Evolutionary conservation across 2,329 filamentous ascomycete genomes (phyloP).

Genomic region (Phyllosticta paracitricarpa): DNA sequence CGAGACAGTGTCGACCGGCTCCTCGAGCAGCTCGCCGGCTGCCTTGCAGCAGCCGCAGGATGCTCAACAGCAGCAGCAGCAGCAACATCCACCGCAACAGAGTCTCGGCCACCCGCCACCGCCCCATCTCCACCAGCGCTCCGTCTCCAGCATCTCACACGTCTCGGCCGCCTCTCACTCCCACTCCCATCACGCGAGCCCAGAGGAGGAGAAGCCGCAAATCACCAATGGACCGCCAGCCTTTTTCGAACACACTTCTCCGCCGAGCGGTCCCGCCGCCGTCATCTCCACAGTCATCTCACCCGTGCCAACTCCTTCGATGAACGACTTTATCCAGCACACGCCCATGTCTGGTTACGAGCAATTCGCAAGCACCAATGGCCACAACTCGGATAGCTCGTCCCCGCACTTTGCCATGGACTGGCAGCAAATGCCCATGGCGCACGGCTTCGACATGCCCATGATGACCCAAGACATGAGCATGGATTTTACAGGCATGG

Average conservation of each 20-base stretch:
- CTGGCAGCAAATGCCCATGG: constrained; percentile 38
- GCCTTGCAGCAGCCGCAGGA: constrained; percentile 11
- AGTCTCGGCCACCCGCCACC: not conserved
- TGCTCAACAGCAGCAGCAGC: not conserved
- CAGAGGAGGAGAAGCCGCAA: not conserved
- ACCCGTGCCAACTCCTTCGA: constrained; percentile 26
- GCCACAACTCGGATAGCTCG: constrained; percentile 32
- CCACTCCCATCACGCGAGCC: constrained; percentile 5
- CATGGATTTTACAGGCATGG: constrained; percentile 34
- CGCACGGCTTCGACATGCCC: constrained; percentile 34
- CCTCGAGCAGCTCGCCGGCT: constrained; percentile 25
- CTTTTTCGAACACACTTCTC: constrained; percentile 32
- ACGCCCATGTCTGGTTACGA: constrained; percentile 39
- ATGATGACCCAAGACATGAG: constrained; percentile 36
- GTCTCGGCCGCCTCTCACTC: constrained; percentile 2
- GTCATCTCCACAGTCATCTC: constrained; percentile 23
- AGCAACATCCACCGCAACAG: not conserved
- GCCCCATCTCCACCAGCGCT: constrained; percentile 5
- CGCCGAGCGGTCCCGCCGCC: constrained; percentile 23
- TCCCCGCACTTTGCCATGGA: constrained; percentile 41
- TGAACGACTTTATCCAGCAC: constrained; percentile 31
- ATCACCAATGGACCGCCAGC: constrained; percentile 20
- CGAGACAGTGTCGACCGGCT: constrained; percentile 22
- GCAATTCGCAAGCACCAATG: constrained; percentile 31
- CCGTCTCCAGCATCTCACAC: constrained; percentile 1